phyloP scores from a whole-genome alignment of 495 filamentous ascomycete genomes.

The Margaritispora aquatica region DNA sequence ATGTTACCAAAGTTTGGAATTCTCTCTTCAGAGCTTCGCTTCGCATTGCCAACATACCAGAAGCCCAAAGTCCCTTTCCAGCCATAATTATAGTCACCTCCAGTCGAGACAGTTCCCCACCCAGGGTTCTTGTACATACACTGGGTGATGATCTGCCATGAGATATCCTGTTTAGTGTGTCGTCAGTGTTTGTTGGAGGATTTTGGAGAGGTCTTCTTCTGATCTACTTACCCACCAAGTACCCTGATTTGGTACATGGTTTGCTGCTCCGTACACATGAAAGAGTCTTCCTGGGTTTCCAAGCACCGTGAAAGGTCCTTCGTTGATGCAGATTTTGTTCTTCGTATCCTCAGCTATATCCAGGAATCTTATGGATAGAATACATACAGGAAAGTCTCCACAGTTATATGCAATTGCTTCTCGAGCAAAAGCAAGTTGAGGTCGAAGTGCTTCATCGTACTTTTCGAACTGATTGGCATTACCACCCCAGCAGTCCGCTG shows the following conservation, averaged over 20 bases:
- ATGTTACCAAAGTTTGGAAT: neutral
- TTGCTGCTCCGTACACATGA: neutral
- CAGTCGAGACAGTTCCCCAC: neutral
- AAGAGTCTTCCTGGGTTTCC: neutral
- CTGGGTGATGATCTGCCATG: neutral
- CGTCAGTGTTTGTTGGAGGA: neutral
- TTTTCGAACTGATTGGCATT: neutral
- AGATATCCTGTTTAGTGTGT: neutral
- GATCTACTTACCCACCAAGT: neutral
- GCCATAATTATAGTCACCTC: neutral
- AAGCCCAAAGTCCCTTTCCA: neutral
- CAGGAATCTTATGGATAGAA: neutral
- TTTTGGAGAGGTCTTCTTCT: neutral
- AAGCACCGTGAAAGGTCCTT: neutral
- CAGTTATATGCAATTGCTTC: neutral
- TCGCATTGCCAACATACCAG: neutral
- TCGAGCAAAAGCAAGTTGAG: neutral
- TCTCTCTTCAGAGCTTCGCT: neutral
- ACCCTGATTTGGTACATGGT: neutral
- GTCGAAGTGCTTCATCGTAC: neutral
- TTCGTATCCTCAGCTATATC: neutral
- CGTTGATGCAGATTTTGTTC: neutral
- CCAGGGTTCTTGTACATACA: neutral
- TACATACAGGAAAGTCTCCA: neutral
- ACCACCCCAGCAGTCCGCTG: neutral